Conservation (phyloP, 179 eudicot species). For the Actinidia arguta region DNA sequence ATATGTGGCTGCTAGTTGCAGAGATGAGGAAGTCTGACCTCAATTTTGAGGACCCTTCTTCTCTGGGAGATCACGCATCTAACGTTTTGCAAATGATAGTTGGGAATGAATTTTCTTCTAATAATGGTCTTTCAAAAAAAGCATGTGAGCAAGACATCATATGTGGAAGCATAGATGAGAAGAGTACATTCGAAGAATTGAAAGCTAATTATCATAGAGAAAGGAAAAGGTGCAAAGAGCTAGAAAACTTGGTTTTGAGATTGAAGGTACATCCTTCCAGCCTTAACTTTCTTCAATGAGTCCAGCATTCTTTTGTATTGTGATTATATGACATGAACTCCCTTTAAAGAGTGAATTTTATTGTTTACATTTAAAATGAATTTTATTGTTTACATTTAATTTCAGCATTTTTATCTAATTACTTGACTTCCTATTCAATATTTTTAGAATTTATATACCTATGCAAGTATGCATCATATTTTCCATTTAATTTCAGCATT, state of each 20-base stretch:
- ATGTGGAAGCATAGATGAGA: conserved; percentile 17
- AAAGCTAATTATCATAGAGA: conserved; percentile 29
- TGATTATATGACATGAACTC: neutral
- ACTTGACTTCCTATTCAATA: neutral
- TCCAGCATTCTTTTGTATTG: neutral
- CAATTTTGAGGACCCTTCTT: conserved; percentile 11
- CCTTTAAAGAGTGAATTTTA: neutral
- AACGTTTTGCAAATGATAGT: conserved; percentile 1
- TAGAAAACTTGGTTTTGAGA: conserved; percentile 30
- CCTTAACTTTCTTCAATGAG: neutral
- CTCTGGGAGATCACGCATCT: conserved; percentile 10
- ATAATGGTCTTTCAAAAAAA: conserved; percentile 11
- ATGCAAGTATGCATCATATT: neutral
- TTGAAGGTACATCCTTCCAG: conserved; percentile 27
- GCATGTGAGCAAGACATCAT: too few relatives aligned
- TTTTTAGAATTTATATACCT: neutral
- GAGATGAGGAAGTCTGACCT: conserved; percentile 67
- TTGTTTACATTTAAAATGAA: neutral
- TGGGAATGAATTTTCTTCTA: conserved; percentile 6
- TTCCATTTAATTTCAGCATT: neutral
- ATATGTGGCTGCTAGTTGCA: conserved; percentile 99
- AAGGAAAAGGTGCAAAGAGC: conserved; percentile 35
- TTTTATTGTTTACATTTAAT: neutral
- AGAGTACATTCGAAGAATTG: conserved; percentile 29
- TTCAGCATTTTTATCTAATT: neutral